Evolutionary conservation across 2,329 filamentous ascomycete genomes (phyloP).

Genomic region (Arthrobotrys conoides): DNA sequence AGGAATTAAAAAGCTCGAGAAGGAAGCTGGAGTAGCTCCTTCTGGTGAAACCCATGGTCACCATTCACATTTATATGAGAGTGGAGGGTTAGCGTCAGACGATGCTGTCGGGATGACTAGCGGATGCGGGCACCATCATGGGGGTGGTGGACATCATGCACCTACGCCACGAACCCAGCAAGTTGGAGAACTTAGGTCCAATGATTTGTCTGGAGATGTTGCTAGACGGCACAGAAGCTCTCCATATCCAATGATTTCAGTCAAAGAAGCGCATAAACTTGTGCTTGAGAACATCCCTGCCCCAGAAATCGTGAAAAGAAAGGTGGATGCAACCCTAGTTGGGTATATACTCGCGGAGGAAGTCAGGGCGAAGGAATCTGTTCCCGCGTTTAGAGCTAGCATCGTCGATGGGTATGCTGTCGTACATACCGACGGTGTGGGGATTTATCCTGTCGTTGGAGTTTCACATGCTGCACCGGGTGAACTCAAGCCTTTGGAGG

Average conservation of each 20-base stretch:
- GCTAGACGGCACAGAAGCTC: constrained; percentile 83
- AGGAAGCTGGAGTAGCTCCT: constrained; percentile 78
- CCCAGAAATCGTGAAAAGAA: constrained; percentile 72
- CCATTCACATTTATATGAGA: constrained; percentile 62
- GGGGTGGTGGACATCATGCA: constrained; percentile 66
- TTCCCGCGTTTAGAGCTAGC: constrained; percentile 93
- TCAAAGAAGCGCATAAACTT: constrained; percentile 81
- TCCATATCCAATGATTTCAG: constrained; percentile 91
- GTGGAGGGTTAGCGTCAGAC: constrained; percentile 49
- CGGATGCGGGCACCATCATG: constrained; percentile 66
- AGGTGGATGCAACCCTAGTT: constrained; percentile 77
- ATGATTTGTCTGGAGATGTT: constrained; percentile 64
- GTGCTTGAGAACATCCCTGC: constrained; percentile 81
- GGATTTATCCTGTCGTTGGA: constrained; percentile 86
- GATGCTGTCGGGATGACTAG: constrained; percentile 54
- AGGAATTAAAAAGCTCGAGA: constrained; percentile 85
- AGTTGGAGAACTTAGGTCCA: constrained; percentile 71
- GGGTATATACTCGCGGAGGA: constrained; percentile 86
- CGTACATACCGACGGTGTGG: constrained; percentile 74
- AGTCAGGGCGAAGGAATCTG: constrained; percentile 82
- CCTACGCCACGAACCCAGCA: constrained; percentile 74
- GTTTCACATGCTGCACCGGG: constrained; percentile 86
- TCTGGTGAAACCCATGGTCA: constrained; percentile 64
- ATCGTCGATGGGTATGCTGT: constrained; percentile 98
- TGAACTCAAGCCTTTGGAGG: constrained; percentile 71